phyloP scores from a whole-genome alignment of 2,329 filamentous ascomycete species.

The Teratosphaeria zuluensis region DNA sequence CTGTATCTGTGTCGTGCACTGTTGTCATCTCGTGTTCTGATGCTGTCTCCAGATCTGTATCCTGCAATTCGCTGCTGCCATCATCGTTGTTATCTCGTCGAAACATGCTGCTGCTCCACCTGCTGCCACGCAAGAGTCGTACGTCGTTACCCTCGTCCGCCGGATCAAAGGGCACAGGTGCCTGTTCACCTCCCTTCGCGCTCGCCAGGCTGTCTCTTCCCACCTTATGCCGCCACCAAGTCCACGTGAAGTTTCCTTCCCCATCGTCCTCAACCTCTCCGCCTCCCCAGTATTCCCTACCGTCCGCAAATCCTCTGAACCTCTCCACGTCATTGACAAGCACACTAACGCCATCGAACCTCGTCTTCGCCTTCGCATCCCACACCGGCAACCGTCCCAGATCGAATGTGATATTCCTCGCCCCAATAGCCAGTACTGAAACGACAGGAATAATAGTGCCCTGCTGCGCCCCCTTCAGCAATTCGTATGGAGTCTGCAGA shows the following conservation, averaged over 20 bases:
- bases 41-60: constrained; percentile 28
- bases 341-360: constrained; percentile 66
- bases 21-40: not conserved
- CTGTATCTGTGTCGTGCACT: not conserved
- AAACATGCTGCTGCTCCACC: not conserved
- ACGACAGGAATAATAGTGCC: constrained; percentile 51
- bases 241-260: constrained; percentile 22
- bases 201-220: not conserved
- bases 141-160: not conserved
- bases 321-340: constrained; percentile 80
- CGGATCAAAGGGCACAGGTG: not conserved
- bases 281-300: constrained; percentile 37
- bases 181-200: not conserved
- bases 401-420: constrained; percentile 56
- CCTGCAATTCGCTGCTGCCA: not conserved
- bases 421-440: constrained; percentile 36
- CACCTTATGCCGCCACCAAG: constrained; percentile 22
- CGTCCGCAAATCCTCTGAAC: constrained; percentile 59
- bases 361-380: constrained; percentile 29
- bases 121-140: not conserved
- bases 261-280: constrained; percentile 8
- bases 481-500: constrained; percentile 65
- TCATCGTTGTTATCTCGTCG: not conserved
- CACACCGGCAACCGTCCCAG: constrained; percentile 32
- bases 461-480: constrained; percentile 48